These are phyloP conservation scores for Lactarius hengduanensis DNA, from an alignment of 768 basidiomycete species.

Conservation along the genomic window DNA sequence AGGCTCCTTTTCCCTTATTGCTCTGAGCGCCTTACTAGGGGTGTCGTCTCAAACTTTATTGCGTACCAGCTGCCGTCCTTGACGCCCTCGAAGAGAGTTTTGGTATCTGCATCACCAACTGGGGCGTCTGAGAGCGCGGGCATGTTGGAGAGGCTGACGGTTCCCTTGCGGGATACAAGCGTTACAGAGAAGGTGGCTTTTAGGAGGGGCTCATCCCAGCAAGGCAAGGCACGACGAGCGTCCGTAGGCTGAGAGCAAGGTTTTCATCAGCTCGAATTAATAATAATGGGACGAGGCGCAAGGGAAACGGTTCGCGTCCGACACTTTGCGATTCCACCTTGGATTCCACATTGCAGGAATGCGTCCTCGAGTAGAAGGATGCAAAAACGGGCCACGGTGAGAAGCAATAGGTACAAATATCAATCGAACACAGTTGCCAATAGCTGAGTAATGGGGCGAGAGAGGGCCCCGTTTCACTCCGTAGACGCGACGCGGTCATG, in stretches of 20 bases:
- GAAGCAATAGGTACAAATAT: not conserved
- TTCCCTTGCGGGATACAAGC: conserved; percentile 73
- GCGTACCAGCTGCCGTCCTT: conserved; percentile 67
- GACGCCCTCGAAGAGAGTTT: conserved; percentile 28
- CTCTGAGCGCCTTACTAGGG: conserved; percentile 44
- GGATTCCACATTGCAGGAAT: not conserved
- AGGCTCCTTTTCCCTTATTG: not conserved
- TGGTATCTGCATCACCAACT: conserved; percentile 33
- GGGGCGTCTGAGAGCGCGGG: conserved; percentile 56
- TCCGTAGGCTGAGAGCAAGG: conserved; percentile 66
- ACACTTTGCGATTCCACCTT: not conserved
- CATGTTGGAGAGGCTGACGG: conserved; percentile 87
- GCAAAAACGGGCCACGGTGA: not conserved
- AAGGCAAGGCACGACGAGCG: conserved; percentile 79
- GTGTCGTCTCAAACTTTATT: conserved; percentile 77
- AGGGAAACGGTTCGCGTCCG: not conserved
- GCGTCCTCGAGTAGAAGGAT: not conserved
- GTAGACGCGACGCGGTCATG: not conserved
- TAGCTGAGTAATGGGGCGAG: not conserved
- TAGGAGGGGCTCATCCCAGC: conserved; percentile 91
- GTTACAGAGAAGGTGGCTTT: conserved; percentile 82
- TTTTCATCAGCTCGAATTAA: not conserved
- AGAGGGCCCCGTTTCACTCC: not conserved
- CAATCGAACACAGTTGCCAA: not conserved
- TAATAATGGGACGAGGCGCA: not conserved